Evolutionary conservation across 2,329 filamentous ascomycete genomes (phyloP).

Genomic region (Fusarium torulosum): DNA sequence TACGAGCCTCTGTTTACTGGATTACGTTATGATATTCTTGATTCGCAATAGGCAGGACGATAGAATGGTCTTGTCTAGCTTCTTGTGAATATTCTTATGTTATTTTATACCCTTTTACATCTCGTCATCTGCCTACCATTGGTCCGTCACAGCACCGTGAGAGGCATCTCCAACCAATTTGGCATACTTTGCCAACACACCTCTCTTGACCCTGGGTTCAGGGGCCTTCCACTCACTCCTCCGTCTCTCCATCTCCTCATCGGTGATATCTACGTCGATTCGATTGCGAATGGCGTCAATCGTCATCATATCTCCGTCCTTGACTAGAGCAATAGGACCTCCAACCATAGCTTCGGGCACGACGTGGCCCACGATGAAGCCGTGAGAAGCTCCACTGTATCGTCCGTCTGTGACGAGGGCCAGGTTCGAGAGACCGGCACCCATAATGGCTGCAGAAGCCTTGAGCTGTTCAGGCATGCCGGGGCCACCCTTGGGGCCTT

Average conservation of each 20-base stretch:
- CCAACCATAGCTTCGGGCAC: slow-evolving; percentile 91
- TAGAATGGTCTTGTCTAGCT: background rate
- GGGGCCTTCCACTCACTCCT: slow-evolving; percentile 78
- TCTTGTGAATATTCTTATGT: slow-evolving; percentile 14
- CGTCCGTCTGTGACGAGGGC: slow-evolving; percentile 93
- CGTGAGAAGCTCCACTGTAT: slow-evolving; percentile 89
- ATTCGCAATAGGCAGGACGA: background rate
- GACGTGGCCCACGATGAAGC: slow-evolving; percentile 94
- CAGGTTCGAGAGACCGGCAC: slow-evolving; percentile 86
- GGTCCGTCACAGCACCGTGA: slow-evolving; percentile 89
- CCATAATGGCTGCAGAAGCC: slow-evolving; percentile 91
- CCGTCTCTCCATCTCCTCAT: slow-evolving; percentile 76
- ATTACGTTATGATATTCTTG: background rate
- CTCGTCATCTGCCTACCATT: slow-evolving; percentile 44
- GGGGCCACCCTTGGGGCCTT: slow-evolving; percentile 91
- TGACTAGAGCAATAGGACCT: slow-evolving; percentile 86
- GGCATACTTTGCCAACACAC: slow-evolving; percentile 91
- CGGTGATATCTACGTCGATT: slow-evolving; percentile 75
- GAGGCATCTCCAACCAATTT: slow-evolving; percentile 89
- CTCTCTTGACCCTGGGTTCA: slow-evolving; percentile 79
- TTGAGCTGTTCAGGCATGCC: slow-evolving; percentile 97
- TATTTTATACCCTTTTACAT: slow-evolving; percentile 14
- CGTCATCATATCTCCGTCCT: slow-evolving; percentile 83
- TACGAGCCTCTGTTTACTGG: slow-evolving; percentile 1
- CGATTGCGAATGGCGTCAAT: slow-evolving; percentile 87